phyloP scores from a whole-genome alignment of 2,329 filamentous ascomycete genomes.

The Microsporum audouinii region DNA sequence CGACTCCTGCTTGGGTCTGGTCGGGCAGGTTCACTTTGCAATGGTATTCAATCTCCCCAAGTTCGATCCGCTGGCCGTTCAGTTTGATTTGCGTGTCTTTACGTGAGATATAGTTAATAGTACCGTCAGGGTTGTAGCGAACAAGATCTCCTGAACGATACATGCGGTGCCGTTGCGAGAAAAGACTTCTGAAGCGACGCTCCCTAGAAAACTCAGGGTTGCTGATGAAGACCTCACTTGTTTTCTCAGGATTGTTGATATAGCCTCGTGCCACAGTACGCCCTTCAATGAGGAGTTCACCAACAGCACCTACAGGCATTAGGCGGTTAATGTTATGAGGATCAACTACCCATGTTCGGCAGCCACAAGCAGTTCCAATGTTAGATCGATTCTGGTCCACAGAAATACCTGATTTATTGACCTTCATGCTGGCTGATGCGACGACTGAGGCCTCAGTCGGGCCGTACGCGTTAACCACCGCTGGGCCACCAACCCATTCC shows the following conservation, averaged over 20 bases:
- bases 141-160: slow-evolving; percentile 21
- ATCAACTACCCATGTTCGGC: slow-evolving; percentile 32
- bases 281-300: slow-evolving; percentile 19
- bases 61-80: slow-evolving; percentile 23
- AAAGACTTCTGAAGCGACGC: slow-evolving; percentile 8
- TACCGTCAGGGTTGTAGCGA: slow-evolving; percentile 16
- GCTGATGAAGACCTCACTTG: slow-evolving; percentile 43
- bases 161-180: slow-evolving; percentile 14
- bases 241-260: slow-evolving; percentile 44
- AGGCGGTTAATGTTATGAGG: slow-evolving; percentile 27
- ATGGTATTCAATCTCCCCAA: slow-evolving; percentile 22
- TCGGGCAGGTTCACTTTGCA: slow-evolving; percentile 10
- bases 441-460: slow-evolving; percentile 32
- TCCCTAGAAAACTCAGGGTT: slow-evolving; percentile 27
- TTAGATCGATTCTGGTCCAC: slow-evolving; percentile 19
- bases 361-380: slow-evolving; percentile 28
- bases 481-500: slow-evolving; percentile 32
- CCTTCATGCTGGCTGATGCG: slow-evolving; percentile 20
- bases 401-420: slow-evolving; percentile 20
- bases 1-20: slow-evolving; percentile 11
- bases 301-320: slow-evolving; percentile 41
- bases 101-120: slow-evolving; percentile 17
- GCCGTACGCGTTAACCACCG: slow-evolving; percentile 37
- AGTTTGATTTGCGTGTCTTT: slow-evolving; percentile 55
- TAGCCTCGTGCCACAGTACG: slow-evolving; percentile 49